These are phyloP conservation scores for Exutisphaerella laricina DNA, from an alignment of 2,329 filamentous ascomycete species.

Conservation along the genomic window DNA sequence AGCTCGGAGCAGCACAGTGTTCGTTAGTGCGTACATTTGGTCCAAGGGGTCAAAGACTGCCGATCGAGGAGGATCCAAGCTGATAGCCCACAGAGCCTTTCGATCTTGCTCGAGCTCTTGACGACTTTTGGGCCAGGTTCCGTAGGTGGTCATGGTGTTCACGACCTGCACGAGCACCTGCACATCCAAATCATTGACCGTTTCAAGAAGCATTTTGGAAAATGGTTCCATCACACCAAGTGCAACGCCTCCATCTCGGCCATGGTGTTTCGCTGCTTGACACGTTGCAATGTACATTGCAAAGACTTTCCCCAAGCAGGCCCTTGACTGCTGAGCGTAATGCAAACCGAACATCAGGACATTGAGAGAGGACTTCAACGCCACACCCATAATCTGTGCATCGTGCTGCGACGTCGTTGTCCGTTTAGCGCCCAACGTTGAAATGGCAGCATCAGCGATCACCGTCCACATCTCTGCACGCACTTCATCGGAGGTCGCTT, in stretches of 20 bases:
- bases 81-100: conserved; percentile 61
- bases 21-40: conserved; percentile 58
- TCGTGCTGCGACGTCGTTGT: conserved; percentile 11
- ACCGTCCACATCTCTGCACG: conserved; percentile 14
- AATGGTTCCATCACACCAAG: conserved; percentile 59
- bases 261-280: conserved; percentile 54
- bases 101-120: conserved; percentile 61
- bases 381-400: conserved; percentile 14
- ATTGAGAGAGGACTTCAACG: conserved; percentile 61
- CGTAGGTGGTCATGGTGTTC: conserved; percentile 20
- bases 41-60: conserved; percentile 56
- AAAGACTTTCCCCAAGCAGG: conserved; percentile 18
- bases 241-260: conserved; percentile 62
- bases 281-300: conserved; percentile 32
- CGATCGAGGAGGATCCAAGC: conserved; percentile 29
- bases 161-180: conserved; percentile 13
- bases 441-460: conserved; percentile 12
- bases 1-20: conserved; percentile 47
- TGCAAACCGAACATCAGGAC: conserved; percentile 60
- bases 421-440: conserved; percentile 6
- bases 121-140: conserved; percentile 51
- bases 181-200: conserved; percentile 8
- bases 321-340: conserved; percentile 2
- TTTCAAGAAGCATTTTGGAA: conserved; percentile 19
- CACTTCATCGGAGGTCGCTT: background rate